Base-by-base conservation (phyloP, 2,329 filamentous ascomycete genomes). In the Penicillium italicum region DNA sequence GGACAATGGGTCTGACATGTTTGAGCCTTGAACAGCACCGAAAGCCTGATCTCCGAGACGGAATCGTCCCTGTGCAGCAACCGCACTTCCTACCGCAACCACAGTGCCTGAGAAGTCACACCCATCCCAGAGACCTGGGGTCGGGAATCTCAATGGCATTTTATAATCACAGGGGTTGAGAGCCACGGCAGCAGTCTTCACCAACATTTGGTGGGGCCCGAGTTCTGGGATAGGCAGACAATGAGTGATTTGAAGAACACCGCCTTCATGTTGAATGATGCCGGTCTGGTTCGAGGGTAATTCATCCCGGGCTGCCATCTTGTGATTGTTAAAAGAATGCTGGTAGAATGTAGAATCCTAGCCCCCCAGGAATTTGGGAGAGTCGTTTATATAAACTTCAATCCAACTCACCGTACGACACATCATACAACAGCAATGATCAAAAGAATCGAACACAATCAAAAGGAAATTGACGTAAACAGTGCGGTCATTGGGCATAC, bases 31-130 rank as follows among this genome's bases (percentile, higher is more conserved):
- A 5, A 69, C 69, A 16, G 66, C 62, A 7, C 75, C 76, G 16
- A 66, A 69, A 5, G 76, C 71, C 6, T 63, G 63, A 56, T 76
- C 73, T 18, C 75, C 74, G 2, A 69, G 50, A 22, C 53, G 45
- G 16, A 71, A 66, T 18, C 50, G 51, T 10, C 56, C 54, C 7
- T 56, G 18, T 8, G 42, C 50, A 5, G 53, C 58, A 8, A 40
- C 62, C 20, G 59, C 46, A 9, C 45, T 56, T 10, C 66, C 65
- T 1, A 64, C 5, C 1, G 62, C 62, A 20, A 68, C 63, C 10
- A 73, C 67, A 0, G 50, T 65, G 5, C 66, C 66, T 5, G 61
- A 55, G 41, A 59, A 68, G 50, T 74, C 72, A 55, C 65, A 68
- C 8, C 72, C 71, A 30, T 62, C 51, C 30, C 67, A 63, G 0